A percentile compares a stretch with the other conserved stretches of the same genome.
phyloP scores from a whole-genome alignment of 164 flowering plant species.

The Akebia trifoliata region DNA sequence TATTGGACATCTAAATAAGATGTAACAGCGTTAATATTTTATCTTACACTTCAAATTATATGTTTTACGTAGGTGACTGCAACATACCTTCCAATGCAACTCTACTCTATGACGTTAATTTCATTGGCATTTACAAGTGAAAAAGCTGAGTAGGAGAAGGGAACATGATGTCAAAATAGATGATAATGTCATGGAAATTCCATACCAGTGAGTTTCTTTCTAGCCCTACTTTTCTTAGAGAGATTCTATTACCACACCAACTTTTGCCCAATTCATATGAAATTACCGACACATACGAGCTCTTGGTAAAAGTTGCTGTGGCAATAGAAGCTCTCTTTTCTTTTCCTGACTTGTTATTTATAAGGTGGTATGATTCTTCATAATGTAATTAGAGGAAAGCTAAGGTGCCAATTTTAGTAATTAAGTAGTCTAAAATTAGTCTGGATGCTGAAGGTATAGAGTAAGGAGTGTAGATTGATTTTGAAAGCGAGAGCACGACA shows the following conservation, averaged over 20 bases:
- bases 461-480: background rate
- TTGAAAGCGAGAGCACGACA: background rate
- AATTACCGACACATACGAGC: no score
- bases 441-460: background rate
- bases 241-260: no score
- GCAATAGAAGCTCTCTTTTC: no score
- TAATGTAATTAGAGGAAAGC: background rate
- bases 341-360: no score
- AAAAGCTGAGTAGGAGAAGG: slow-evolving; percentile 20
- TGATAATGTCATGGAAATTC: background rate
- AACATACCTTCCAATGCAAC: slow-evolving; percentile 92
- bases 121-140: slow-evolving; percentile 67
- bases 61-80: slow-evolving; percentile 62
- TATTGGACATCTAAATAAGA: no score
- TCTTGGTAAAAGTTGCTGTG: no score
- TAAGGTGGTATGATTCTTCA: background rate
- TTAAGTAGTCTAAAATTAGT: no score
- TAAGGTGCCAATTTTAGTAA: background rate
- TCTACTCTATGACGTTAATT: slow-evolving; percentile 72
- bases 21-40: background rate
- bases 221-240: background rate
- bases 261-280: background rate
- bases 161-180: background rate
- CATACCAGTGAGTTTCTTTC: slow-evolving; percentile 11
- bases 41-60: background rate